phyloP scores from a whole-genome alignment of 495 filamentous ascomycete genomes.

The Daldinia concentrica region DNA sequence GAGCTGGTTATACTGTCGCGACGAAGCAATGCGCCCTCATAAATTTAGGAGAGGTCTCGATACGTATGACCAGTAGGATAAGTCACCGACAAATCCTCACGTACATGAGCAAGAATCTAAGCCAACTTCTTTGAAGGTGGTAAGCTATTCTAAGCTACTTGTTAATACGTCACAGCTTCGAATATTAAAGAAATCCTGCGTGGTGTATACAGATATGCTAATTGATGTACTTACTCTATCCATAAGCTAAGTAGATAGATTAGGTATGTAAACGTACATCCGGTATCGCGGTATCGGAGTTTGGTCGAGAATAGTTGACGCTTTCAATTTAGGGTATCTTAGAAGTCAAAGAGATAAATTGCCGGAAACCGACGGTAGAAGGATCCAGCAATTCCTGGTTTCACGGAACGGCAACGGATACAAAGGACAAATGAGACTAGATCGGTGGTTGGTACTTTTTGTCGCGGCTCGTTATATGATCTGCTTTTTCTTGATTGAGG shows the following conservation, averaged over 20 bases:
- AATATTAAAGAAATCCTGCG: background rate
- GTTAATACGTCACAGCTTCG: constrained; percentile 22
- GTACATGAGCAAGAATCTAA: constrained; percentile 24
- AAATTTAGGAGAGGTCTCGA: constrained; percentile 4
- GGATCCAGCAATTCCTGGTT: constrained; percentile 28
- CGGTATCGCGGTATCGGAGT: constrained; percentile 18
- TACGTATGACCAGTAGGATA: background rate
- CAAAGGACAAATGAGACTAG: constrained; percentile 42
- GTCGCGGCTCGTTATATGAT: constrained; percentile 21
- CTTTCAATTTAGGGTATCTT: constrained; percentile 28
- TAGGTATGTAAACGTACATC: constrained; percentile 4
- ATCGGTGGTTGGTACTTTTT: constrained; percentile 28
- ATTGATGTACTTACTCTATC: constrained; percentile 24
- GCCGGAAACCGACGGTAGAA: constrained; percentile 31
- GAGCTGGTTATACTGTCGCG: constrained; percentile 17
- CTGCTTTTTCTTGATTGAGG: constrained; percentile 28
- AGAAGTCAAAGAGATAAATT: constrained; percentile 21
- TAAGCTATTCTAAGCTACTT: background rate
- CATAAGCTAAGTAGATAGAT: constrained; percentile 18
- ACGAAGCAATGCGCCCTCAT: constrained; percentile 11
- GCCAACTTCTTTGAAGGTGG: constrained; percentile 2
- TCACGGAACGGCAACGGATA: constrained; percentile 26
- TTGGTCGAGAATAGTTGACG: constrained; percentile 16
- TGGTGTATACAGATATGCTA: constrained; percentile 4
- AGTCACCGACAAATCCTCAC: constrained; percentile 12